phyloP scores from a whole-genome alignment of 2,329 filamentous ascomycete genomes.

The Fusarium circinatum region DNA sequence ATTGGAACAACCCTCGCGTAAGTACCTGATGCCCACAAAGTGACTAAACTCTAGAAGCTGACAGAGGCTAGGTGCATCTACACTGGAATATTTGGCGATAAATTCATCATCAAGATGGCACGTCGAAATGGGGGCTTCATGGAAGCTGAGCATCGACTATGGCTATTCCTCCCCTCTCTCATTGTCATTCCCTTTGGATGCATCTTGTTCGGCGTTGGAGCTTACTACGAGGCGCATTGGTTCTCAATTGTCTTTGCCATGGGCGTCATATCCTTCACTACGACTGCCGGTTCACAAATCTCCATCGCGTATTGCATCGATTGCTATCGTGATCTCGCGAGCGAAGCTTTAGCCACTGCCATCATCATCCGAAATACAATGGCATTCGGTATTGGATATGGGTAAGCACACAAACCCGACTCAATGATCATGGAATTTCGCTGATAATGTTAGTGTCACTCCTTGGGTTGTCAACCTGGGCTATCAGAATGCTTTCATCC shows the following conservation, averaged over 20 bases:
- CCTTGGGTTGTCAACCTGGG: neutral
- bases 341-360: neutral
- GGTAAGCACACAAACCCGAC: neutral
- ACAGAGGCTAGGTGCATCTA: neutral
- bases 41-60: fast-evolving
- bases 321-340: neutral
- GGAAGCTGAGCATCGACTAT: neutral
- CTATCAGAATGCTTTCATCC: neutral
- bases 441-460: neutral
- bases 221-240: neutral
- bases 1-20: neutral
- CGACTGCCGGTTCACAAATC: neutral
- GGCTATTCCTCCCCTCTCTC: neutral
- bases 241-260: neutral
- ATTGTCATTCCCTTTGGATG: neutral
- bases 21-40: neutral
- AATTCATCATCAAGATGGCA: neutral
- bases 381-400: neutral
- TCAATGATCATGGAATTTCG: fast-evolving
- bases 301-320: neutral
- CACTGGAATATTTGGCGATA: neutral
- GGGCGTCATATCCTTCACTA: neutral
- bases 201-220: neutral
- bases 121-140: neutral
- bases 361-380: neutral